Evolutionary conservation across 2,329 filamentous ascomycete genomes (phyloP), one percentile per base, ranked within the genome.

Genomic region (Daldinia sp.): DNA sequence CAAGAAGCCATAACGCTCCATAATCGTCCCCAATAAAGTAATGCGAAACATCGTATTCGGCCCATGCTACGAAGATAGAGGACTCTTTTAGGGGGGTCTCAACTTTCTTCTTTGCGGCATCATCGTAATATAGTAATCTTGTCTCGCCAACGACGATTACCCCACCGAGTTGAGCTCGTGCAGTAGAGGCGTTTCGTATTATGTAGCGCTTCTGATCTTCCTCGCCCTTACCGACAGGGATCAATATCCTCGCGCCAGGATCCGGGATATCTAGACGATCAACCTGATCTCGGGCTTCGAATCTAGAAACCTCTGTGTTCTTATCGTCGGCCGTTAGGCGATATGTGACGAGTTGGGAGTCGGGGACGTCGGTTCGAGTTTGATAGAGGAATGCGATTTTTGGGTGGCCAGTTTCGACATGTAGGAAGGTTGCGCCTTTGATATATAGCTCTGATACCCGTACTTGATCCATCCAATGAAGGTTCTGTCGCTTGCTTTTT

Each of bases 1-100:
- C 93, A 41, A 99, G 82, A n/a, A 98, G 83, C 76, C 95, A 94
- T 26, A 99, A 80, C 56, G 87, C 88, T 15, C 96, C 95, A 76
- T 96, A 98, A 74, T 98, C 94, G 77, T 99, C 96, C 1, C 92
- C 94, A 2, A 99, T 82, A n/a, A 98, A 84, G 82, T 94, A 98
- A 74, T 91, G 87, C 42, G 91, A 90, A 26, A 89, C 88, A 75
- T 98, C 93, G 58, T 96, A 90, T 74, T 91, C 89, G 69, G 92
- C 92, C 94, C 95, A 99, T 1, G 93, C 90, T n/a, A 96, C 91
- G 74, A 97, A 98, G 39, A 97, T 90, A 2, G 92, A 93, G 0
- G 94, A 88, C 63, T 95, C 90, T 0, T 88, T 84, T 2, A 98
- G 81, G 0, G 85, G 82, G 7, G 89, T 86, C 18, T 90, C 88